Conservation (phyloP, 306 rosid species). For the Parietaria judaica region DNA sequence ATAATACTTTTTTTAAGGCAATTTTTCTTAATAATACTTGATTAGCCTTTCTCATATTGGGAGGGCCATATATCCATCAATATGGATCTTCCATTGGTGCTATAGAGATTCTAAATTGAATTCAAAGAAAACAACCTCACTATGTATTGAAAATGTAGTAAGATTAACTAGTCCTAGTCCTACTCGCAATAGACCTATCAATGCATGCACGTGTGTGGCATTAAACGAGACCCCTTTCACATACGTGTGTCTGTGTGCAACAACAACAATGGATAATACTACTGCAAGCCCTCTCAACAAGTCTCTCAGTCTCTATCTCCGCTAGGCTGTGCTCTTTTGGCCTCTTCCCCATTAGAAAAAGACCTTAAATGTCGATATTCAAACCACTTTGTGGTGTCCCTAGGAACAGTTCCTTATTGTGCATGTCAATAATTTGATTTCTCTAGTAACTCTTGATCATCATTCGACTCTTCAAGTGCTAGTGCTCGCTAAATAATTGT, state of each 20-base stretch:
- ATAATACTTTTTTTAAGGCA: too few species aligned
- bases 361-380: conserved; percentile 20
- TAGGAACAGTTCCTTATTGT: too few species aligned
- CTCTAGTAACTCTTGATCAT: too few species aligned
- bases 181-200: conserved; percentile 12
- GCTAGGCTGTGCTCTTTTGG: conserved; percentile 32
- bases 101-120: not conserved
- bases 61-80: conserved; percentile 3
- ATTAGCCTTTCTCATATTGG: too few species aligned
- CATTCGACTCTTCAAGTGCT: too few species aligned
- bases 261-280: conserved; percentile 5
- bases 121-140: conserved; percentile 11
- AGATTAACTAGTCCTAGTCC: not conserved
- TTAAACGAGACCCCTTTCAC: conserved; percentile 13
- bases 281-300: not conserved
- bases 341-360: conserved; percentile 24
- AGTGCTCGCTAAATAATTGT: too few species aligned
- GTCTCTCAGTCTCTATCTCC: conserved; percentile 21
- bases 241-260: not conserved
- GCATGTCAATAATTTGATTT: too few species aligned
- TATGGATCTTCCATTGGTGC: not conserved
- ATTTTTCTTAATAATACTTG: too few species aligned
- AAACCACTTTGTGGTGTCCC: not conserved
- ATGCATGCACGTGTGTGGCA: conserved; percentile 36
- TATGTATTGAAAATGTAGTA: not conserved